Evolutionary conservation across 1,139 yeast species (phyloP), one percentile per base, ranked within the genome.

Genomic region (Nakaseomyces bracarensis): DNA sequence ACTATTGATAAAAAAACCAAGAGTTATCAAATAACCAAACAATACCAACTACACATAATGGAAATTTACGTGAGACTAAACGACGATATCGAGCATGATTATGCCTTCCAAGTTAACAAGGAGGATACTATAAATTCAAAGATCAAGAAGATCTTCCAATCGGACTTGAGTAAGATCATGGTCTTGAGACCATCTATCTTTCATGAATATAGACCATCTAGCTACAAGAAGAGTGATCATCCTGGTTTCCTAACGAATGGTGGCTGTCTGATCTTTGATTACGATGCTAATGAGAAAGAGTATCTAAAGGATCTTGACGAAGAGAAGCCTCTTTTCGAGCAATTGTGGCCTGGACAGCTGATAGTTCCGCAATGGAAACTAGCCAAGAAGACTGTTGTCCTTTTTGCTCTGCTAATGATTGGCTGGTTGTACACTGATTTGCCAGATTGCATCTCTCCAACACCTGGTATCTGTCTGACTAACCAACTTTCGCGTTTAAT

Each of bases 401-500:
- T 70, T 2, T 69, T 79, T 40, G 47, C 74, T 14, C 43, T 72
- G 0, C 47, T 71, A 6, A 67, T 87, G 55, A 42, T 72, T 11
- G 66, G 66, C 15, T 91, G 98, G 97, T 72, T 91, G 48, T 91
- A 89, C 63, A 79, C 95, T 3, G 97, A 91, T 65, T 71, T 91
- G 59, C 98, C 98, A 1, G 95, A 86, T 58, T 74, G 71, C 53
- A 69, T 86, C 44, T 76, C 89, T 34, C 96, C 96, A 40, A 89
- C 97, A 3, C 97, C 97, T 0, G 96, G 96, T 22, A 72, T 79
- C 45, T 82, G 91, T 50, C 69, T 86, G 46, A 82, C 94, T n/a
- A 79, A 79, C 56, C 77, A 79, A 51, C 49, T 77, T 21, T 67
- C 78, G 31, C 63, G 65, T 49, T 25, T 61, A 9, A 50, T 69